Conservation (phyloP, 306 rosid species). For the Fragaria vesca region DNA sequence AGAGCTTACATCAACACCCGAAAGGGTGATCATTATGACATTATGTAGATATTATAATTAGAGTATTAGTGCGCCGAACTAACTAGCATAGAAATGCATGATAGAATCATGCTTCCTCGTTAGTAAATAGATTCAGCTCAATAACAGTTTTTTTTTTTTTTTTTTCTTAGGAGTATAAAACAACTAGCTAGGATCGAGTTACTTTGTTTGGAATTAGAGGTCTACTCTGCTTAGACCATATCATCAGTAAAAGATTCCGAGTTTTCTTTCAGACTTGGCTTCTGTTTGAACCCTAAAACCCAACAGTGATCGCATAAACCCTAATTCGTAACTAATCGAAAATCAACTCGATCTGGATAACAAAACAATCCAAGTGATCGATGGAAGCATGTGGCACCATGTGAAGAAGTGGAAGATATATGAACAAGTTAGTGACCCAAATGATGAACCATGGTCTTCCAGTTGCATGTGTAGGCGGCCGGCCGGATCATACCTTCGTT, state of each 20-base stretch:
- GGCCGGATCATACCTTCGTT: background rate
- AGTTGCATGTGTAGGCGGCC: slow-evolving; percentile 9
- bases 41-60: background rate
- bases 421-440: slow-evolving; percentile 14
- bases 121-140: background rate
- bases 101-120: background rate
- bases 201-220: too few species aligned
- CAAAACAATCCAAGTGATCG: slow-evolving; percentile 18
- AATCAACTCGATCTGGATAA: slow-evolving; percentile 2
- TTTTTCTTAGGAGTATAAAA: background rate
- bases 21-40: background rate
- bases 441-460: slow-evolving; percentile 4
- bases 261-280: background rate
- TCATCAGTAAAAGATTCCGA: background rate
- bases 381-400: slow-evolving; percentile 61
- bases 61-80: background rate
- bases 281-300: background rate
- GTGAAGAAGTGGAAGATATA: slow-evolving; percentile 57
- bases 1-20: too few species aligned
- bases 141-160: background rate
- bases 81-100: background rate
- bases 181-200: too few species aligned
- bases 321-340: slow-evolving; percentile 5
- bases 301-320: background rate
- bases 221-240: too few species aligned